Conservation (phyloP, 2,329 filamentous ascomycete genomes). For the Aspergillus sp. region DNA sequence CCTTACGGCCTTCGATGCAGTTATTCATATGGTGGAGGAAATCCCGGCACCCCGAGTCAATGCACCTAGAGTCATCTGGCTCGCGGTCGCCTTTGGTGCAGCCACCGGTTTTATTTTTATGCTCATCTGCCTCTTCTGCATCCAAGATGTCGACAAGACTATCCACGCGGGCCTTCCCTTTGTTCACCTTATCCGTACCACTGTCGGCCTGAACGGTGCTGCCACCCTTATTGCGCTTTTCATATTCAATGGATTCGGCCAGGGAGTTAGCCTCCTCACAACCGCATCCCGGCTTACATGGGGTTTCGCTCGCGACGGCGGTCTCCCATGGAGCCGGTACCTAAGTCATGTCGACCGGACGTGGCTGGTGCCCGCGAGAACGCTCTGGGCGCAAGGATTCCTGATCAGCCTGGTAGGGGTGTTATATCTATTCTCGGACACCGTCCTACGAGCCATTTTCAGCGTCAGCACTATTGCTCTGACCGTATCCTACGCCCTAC, state of each 20-base stretch:
- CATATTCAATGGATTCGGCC: conserved; percentile 47
- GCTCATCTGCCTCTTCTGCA: conserved; percentile 44
- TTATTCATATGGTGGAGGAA: conserved; percentile 51
- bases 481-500: conserved; percentile 44
- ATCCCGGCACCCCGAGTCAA: conserved; percentile 45
- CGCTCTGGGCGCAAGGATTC: conserved; percentile 44
- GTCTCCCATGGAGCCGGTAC: conserved; percentile 38
- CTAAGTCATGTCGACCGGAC: conserved; percentile 37
- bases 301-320: conserved; percentile 48
- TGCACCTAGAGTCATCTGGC: conserved; percentile 44
- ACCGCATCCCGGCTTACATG: conserved; percentile 45
- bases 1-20: conserved; percentile 49
- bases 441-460: conserved; percentile 45
- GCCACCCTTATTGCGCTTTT: conserved; percentile 46
- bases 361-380: conserved; percentile 46
- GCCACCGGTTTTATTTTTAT: conserved; percentile 44
- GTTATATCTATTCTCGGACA: conserved; percentile 46
- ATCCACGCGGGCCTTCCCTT: conserved; percentile 39
- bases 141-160: conserved; percentile 38
- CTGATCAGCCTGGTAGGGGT: conserved; percentile 43
- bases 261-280: conserved; percentile 44
- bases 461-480: conserved; percentile 49
- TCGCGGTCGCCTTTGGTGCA: conserved; percentile 42
- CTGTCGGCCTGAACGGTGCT: conserved; percentile 34
- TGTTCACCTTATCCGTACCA: conserved; percentile 39